Conservation (phyloP, 805 yeast species). For the Lipomyces yamadae region DNA sequence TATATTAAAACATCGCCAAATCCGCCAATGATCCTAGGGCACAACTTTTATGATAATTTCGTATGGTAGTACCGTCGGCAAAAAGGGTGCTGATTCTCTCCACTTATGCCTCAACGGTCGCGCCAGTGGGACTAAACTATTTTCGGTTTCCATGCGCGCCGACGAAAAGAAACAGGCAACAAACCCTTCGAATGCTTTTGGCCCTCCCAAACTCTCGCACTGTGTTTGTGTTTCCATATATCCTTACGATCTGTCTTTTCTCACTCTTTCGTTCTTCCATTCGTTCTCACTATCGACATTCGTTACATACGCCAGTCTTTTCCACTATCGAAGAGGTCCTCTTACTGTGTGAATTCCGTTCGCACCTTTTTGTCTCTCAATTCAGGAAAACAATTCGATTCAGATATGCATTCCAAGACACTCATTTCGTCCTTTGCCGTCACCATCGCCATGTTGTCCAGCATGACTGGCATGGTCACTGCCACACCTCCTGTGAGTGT, state of each 20-base stretch:
- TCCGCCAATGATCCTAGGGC: too few relatives aligned
- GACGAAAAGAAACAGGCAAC: neutral
- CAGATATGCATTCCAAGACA: constrained; percentile 25
- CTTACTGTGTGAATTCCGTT: neutral
- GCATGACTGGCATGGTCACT: constrained; percentile 27
- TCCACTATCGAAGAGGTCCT: neutral
- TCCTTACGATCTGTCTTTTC: constrained; percentile 1
- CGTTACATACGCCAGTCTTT: neutral
- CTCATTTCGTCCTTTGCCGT: constrained; percentile 47
- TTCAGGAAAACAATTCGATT: neutral
- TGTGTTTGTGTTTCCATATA: neutral
- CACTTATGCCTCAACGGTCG: constrained; percentile 10
- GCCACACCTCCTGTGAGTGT: constrained; percentile 73
- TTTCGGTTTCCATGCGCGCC: neutral
- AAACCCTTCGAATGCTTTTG: neutral
- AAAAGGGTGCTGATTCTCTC: neutral
- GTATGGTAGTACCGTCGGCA: too few relatives aligned
- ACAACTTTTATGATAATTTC: too few relatives aligned
- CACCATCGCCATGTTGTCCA: constrained; percentile 50
- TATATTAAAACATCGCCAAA: too few relatives aligned
- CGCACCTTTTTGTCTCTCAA: neutral
- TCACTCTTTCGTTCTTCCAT: neutral
- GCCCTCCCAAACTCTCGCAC: constrained; percentile 1
- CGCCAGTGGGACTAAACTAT: too few relatives aligned
- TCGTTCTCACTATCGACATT: neutral